These are phyloP conservation scores for Chamaecyparis obtusa DNA, from an alignment of 75 land plant species.

Conservation along the genomic window DNA sequence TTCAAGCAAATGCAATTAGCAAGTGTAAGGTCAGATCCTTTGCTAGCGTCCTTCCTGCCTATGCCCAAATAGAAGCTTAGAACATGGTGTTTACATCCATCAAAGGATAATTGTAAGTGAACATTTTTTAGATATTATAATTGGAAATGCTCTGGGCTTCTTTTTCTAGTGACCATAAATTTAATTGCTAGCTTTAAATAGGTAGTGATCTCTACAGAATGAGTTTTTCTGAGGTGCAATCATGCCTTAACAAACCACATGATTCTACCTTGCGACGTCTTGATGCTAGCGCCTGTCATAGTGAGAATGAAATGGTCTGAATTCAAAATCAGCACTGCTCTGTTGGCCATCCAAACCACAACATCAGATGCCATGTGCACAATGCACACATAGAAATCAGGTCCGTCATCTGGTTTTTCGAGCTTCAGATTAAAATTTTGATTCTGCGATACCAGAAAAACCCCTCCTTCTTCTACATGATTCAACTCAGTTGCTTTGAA, in stretches of 20 bases:
- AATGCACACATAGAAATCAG: slow-evolving; percentile 39
- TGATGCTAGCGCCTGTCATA: slow-evolving; percentile 22
- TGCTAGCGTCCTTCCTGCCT: too few relatives aligned
- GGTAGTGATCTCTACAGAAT: too few relatives aligned
- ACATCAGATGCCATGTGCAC: slow-evolving; percentile 29
- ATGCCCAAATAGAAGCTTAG: too few relatives aligned
- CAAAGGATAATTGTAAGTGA: too few relatives aligned
- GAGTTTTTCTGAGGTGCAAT: too few relatives aligned
- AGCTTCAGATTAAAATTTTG: slow-evolving; percentile 36
- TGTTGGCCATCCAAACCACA: slow-evolving; percentile 70
- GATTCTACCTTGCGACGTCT: slow-evolving; percentile 17
- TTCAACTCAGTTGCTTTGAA: slow-evolving; percentile 32
- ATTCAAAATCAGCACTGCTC: slow-evolving; percentile 27
- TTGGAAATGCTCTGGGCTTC: too few relatives aligned
- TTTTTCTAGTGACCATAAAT: too few relatives aligned
- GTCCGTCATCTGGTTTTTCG: slow-evolving; percentile 22
- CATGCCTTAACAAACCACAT: slow-evolving; percentile 49
- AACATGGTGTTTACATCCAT: too few relatives aligned
- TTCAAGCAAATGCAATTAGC: too few relatives aligned
- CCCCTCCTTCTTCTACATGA: slow-evolving; percentile 36
- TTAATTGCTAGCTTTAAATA: too few relatives aligned
- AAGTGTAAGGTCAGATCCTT: too few relatives aligned
- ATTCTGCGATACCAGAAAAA: slow-evolving; percentile 43
- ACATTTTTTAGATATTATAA: too few relatives aligned
- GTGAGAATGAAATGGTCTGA: slow-evolving; percentile 37